A percentile compares a stretch with the other conserved stretches of the same genome.
phyloP scores from a whole-genome alignment of 495 filamentous ascomycete genomes.

The Lindgomyces ingoldianus region DNA sequence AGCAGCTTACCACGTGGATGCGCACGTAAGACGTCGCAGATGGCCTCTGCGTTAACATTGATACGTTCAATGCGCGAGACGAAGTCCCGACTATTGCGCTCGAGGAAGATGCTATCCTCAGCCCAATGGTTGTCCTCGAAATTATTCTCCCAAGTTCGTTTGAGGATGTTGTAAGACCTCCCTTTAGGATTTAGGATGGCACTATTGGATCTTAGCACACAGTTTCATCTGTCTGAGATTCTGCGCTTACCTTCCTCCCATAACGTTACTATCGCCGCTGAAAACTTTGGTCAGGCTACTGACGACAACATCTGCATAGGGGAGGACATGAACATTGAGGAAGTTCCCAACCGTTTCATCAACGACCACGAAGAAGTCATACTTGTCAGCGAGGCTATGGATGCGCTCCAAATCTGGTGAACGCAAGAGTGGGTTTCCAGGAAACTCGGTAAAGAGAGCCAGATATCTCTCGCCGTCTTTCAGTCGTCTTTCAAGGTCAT shows the following conservation, averaged over 20 bases:
- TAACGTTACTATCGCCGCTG: constrained; percentile 95
- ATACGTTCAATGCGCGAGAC: constrained; percentile 77
- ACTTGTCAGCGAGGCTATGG: constrained; percentile 72
- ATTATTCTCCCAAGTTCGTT: constrained; percentile 58
- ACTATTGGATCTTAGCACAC: constrained; percentile 46
- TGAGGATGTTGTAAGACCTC: constrained; percentile 68
- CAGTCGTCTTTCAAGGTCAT: constrained; percentile 77
- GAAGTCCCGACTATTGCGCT: constrained; percentile 95
- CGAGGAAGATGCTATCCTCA: constrained; percentile 90
- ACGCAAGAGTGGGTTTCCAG: constrained; percentile 84
- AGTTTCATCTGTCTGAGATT: background rate
- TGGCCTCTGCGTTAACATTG: constrained; percentile 81
- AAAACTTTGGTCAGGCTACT: constrained; percentile 96
- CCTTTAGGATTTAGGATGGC: constrained; percentile 80
- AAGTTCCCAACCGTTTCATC: constrained; percentile 98
- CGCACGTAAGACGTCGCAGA: constrained; percentile 67
- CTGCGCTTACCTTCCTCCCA: constrained; percentile 71
- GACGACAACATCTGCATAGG: constrained; percentile 84
- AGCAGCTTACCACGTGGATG: constrained; percentile 54
- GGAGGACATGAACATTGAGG: constrained; percentile 89
- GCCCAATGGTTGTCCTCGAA: constrained; percentile 92
- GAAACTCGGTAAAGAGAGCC: constrained; percentile 90
- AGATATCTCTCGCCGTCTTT: constrained; percentile 74
- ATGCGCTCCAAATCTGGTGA: constrained; percentile 84
- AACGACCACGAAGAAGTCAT: constrained; percentile 86